These are phyloP conservation scores for Scalesia atractyloides DNA, from an alignment of 129 eudicot species.

Conservation along the genomic window DNA sequence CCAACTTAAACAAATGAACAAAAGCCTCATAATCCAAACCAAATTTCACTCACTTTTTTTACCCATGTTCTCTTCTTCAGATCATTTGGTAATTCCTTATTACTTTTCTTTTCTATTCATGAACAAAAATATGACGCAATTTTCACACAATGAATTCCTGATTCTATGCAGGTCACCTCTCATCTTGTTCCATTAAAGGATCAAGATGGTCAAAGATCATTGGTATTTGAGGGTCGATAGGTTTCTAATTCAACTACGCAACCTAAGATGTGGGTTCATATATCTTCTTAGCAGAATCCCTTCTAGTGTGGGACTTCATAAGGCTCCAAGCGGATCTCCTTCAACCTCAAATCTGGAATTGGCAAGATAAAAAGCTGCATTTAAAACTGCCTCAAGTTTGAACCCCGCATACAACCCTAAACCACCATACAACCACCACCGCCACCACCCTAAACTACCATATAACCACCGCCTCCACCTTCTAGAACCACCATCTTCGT, in stretches of 20 bases:
- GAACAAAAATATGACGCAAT: no score
- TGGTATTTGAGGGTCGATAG: conserved; percentile 32
- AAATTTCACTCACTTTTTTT: no score
- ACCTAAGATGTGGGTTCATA: conserved; percentile 40
- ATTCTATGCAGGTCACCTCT: conserved; percentile 36
- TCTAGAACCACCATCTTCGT: no score
- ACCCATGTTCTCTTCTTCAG: no score
- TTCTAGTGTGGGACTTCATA: conserved; percentile 31
- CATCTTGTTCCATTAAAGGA: conserved; percentile 19
- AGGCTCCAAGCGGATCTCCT: conserved; percentile 33
- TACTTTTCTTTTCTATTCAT: no score
- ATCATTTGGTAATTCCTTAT: no score
- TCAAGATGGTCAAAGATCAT: conserved; percentile 30
- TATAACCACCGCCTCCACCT: no score
- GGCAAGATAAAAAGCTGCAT: conserved; percentile 33
- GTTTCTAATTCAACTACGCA: conserved; percentile 33
- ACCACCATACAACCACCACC: no score
- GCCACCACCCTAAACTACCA: no score
- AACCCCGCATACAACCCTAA: no score
- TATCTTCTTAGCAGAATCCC: conserved; percentile 35
- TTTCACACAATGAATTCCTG: neutral
- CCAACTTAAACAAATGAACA: no score
- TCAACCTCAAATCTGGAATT: conserved; percentile 38
- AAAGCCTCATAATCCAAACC: no score
- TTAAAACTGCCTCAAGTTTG: conserved; percentile 18